Conservation (phyloP, 495 filamentous ascomycete species). For the Neurospora cerealis region DNA sequence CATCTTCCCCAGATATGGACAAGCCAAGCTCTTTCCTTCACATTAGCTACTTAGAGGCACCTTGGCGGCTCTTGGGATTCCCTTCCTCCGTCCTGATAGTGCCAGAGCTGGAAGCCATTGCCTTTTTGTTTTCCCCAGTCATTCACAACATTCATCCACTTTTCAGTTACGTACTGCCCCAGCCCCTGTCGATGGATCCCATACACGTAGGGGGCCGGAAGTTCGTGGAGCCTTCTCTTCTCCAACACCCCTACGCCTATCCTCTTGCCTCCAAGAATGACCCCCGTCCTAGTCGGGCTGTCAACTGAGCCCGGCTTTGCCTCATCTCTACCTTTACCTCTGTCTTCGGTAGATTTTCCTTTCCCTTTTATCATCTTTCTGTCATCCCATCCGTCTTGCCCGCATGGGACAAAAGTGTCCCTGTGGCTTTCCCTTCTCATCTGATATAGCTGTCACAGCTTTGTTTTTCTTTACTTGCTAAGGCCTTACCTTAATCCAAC, state of each 20-base stretch:
- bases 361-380: background rate
- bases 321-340: background rate
- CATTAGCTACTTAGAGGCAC: background rate
- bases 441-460: background rate
- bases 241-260: background rate
- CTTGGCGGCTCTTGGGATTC: background rate
- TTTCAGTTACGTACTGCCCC: background rate
- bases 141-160: background rate
- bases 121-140: background rate
- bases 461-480: background rate
- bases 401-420: background rate
- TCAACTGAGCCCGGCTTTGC: background rate
- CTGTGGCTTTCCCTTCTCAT: background rate
- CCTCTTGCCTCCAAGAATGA: background rate
- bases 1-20: background rate
- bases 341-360: background rate
- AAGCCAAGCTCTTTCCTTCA: background rate
- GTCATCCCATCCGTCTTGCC: background rate
- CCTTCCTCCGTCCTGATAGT: background rate
- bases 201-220: background rate
- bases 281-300: background rate
- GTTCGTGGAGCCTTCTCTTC: background rate
- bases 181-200: background rate
- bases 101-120: background rate
- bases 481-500: background rate